These are phyloP conservation scores for Lasiodiplodia theobromae DNA, from an alignment of 2,329 filamentous ascomycete species.

Conservation along the genomic window DNA sequence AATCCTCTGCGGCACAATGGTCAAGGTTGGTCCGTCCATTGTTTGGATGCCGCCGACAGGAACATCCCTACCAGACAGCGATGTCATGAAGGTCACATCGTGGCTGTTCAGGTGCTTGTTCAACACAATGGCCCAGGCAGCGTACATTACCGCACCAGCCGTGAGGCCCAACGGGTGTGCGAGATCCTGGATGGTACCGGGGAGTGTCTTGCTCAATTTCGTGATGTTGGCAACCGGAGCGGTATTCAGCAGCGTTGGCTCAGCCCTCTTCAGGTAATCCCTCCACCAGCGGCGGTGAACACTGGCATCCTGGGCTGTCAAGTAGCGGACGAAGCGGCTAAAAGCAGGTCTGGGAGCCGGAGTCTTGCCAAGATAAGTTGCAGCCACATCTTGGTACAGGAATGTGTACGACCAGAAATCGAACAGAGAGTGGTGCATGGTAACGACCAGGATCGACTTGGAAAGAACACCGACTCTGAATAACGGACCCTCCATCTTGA, in stretches of 20 bases:
- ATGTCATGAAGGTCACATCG: conserved; percentile 21
- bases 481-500: conserved; percentile 14
- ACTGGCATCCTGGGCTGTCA: background rate
- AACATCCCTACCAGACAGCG: conserved; percentile 13
- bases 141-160: conserved; percentile 5
- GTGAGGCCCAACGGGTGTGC: conserved; percentile 13
- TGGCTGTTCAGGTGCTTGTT: background rate
- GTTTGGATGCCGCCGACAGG: background rate
- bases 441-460: conserved; percentile 18
- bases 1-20: conserved; percentile 2
- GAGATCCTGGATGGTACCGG: background rate
- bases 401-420: conserved; percentile 33
- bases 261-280: background rate
- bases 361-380: background rate
- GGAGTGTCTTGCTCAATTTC: background rate
- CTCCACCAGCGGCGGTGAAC: background rate
- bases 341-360: background rate
- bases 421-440: conserved; percentile 32
- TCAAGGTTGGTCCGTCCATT: conserved; percentile 20
- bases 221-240: background rate
- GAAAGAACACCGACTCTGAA: conserved; percentile 13
- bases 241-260: background rate
- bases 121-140: conserved; percentile 27
- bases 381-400: conserved; percentile 29
- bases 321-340: conserved; percentile 7